Conservation (phyloP, 1,139 yeast species). For the Candida labiduridarum region DNA sequence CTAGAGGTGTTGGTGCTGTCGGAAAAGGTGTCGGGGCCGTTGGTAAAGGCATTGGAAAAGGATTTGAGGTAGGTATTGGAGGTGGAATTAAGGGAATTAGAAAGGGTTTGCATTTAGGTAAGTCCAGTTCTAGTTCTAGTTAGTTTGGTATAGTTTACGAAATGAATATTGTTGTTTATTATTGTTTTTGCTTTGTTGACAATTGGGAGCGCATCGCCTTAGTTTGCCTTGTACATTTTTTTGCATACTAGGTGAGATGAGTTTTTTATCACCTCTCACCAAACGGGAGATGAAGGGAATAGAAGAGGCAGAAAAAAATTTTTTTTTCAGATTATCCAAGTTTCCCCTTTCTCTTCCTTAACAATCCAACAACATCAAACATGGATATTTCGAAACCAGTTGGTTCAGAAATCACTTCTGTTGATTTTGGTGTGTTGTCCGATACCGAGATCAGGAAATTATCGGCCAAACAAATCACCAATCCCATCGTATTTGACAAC, state of each 20-base stretch:
- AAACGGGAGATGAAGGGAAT: too few species aligned
- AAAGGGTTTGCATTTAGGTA: conserved; percentile 38
- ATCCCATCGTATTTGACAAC: conserved; percentile 92
- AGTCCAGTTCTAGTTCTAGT: neutral
- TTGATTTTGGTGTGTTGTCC: conserved; percentile 86
- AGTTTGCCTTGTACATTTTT: too few species aligned
- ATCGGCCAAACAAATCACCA: conserved; percentile 93
- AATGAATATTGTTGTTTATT: neutral
- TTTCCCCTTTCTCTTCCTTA: neutral
- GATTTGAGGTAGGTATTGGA: conserved; percentile 28
- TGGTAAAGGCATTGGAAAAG: conserved; percentile 53
- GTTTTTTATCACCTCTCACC: neutral
- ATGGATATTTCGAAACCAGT: conserved; percentile 97
- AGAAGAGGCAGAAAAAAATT: neutral
- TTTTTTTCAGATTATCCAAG: neutral
- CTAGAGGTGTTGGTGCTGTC: conserved; percentile 50
- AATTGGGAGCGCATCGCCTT: neutral
- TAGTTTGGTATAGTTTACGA: neutral
- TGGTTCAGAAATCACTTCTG: conserved; percentile 90
- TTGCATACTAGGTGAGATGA: neutral
- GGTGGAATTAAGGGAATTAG: conserved; percentile 44
- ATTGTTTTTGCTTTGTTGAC: neutral
- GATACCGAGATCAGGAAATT: conserved; percentile 81
- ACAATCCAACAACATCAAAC: neutral
- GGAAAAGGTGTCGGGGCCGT: conserved; percentile 42